A percentile compares a stretch with the other conserved stretches of the same genome.
Evolutionary conservation across 257 asterid species (phyloP).

Genomic region (Solanum raphanifolium): DNA sequence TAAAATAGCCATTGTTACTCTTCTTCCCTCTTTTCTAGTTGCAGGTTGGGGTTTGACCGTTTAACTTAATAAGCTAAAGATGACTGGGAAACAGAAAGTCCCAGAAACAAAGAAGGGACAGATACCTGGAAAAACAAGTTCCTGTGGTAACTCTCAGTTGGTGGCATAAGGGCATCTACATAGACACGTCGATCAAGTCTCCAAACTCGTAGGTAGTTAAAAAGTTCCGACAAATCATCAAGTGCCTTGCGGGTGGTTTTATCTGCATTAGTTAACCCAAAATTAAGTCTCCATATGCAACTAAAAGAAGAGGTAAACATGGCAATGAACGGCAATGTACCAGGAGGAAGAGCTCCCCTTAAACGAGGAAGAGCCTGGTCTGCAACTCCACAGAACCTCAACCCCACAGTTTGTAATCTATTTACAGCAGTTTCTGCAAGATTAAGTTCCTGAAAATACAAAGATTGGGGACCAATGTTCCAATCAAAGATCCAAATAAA

Average conservation of each 20-base stretch:
- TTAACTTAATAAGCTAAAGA: background rate
- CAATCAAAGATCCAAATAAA: background rate
- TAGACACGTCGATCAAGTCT: slow-evolving; percentile 48
- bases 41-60: background rate
- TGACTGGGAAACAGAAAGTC: background rate
- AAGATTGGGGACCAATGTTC: background rate
- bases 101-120: background rate
- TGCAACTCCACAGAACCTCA: slow-evolving; percentile 88
- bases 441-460: slow-evolving; percentile 68
- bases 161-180: slow-evolving; percentile 90
- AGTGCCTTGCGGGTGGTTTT: slow-evolving; percentile 78
- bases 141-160: slow-evolving; percentile 80
- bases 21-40: background rate
- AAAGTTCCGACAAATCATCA: slow-evolving; percentile 81
- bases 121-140: slow-evolving; percentile 86
- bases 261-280: slow-evolving; percentile 39
- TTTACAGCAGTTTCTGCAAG: slow-evolving; percentile 74
- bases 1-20: background rate
- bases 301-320: background rate
- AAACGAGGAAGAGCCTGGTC: slow-evolving; percentile 93
- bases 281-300: slow-evolving; percentile 3
- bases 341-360: slow-evolving; percentile 95
- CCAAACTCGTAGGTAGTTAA: slow-evolving; percentile 78
- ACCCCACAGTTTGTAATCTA: slow-evolving; percentile 92
- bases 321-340: slow-evolving; percentile 26